A percentile compares a stretch with the other conserved stretches of the same genome.
Evolutionary conservation across 2,329 filamentous ascomycete genomes (phyloP).

Genomic region (Alternaria conjuncta): DNA sequence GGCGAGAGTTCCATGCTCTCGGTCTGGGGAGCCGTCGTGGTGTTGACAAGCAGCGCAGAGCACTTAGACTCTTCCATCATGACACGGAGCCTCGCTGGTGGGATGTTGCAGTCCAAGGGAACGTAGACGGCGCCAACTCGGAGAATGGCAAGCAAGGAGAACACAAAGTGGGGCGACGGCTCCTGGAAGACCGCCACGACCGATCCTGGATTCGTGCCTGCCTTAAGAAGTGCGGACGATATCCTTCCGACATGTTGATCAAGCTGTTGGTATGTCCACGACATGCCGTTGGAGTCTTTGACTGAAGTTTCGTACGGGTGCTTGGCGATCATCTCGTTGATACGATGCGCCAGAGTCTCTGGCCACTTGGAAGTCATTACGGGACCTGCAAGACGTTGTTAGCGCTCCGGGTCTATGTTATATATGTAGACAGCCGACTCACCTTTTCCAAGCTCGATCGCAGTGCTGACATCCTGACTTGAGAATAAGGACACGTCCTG

Average conservation of each 20-base stretch:
- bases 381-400: conserved; percentile 16
- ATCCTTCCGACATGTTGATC: background rate
- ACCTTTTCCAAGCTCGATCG: conserved; percentile 10
- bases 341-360: background rate
- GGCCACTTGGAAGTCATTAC: conserved; percentile 26
- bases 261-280: background rate
- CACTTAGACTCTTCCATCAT: conserved; percentile 8
- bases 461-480: conserved; percentile 3
- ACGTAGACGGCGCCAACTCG: conserved; percentile 19
- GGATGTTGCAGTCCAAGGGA: conserved; percentile 19
- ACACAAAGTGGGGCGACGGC: conserved; percentile 41
- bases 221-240: background rate
- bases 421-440: background rate
- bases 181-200: conserved; percentile 53
- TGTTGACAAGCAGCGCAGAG: conserved; percentile 7
- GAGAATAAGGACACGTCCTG: conserved; percentile 13
- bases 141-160: conserved; percentile 26
- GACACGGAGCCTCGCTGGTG: conserved; percentile 2
- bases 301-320: background rate
- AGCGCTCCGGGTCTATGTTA: background rate
- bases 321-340: background rate
- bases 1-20: background rate
- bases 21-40: background rate
- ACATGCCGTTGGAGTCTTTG: background rate
- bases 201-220: conserved; percentile 34